A percentile compares a stretch with the other conserved stretches of the same genome.
phyloP scores from a whole-genome alignment of 192 early-diverging fungal species.

The Coemansia sp. region DNA sequence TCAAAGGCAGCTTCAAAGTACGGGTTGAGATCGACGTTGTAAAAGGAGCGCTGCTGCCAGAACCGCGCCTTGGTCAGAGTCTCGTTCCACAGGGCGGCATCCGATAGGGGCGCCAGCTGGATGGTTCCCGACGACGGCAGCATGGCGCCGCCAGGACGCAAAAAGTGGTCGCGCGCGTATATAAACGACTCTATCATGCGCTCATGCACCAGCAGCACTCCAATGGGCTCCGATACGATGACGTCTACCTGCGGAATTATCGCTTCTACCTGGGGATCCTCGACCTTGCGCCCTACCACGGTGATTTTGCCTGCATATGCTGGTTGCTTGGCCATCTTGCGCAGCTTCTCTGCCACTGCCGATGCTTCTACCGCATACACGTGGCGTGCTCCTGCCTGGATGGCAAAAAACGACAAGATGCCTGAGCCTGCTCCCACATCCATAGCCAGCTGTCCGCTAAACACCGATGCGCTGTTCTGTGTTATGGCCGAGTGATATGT shows the following conservation, averaged over 20 bases:
- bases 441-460: conserved; percentile 80
- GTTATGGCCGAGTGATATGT: conserved; percentile 91
- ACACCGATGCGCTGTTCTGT: conserved; percentile 69
- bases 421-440: conserved; percentile 95
- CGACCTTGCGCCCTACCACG: conserved; percentile 85
- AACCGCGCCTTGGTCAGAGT: conserved; percentile 90
- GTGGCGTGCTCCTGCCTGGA: conserved; percentile 86
- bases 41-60: conserved; percentile 86
- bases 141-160: conserved; percentile 91
- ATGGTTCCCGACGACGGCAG: conserved; percentile 89
- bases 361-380: conserved; percentile 97
- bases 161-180: conserved; percentile 70
- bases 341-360: conserved; percentile 89
- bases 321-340: conserved; percentile 61
- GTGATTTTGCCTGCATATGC: conserved; percentile 68
- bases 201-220: conserved; percentile 95
- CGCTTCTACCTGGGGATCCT: conserved; percentile 62
- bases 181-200: conserved; percentile 72
- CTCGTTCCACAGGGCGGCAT: conserved; percentile 80
- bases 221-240: conserved; percentile 96
- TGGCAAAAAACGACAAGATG: conserved; percentile 94
- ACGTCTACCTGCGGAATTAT: conserved; percentile 82
- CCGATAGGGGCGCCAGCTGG: conserved; percentile 81
- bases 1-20: conserved; percentile 79
- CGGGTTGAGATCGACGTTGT: conserved; percentile 87